Base-by-base conservation (phyloP, 306 rosid species). In the Hippophae tibetana region DNA sequence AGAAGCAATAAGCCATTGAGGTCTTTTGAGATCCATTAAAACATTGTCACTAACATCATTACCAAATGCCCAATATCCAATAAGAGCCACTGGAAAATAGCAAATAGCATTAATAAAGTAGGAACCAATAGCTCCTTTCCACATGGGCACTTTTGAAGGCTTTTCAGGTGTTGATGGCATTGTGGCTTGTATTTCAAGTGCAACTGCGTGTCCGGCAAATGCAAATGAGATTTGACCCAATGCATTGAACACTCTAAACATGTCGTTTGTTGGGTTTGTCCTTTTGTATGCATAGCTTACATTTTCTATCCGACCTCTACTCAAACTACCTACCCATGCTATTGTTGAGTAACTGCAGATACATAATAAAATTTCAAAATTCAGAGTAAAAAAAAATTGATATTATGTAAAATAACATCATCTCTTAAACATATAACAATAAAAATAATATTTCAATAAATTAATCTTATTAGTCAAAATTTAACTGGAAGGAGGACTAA, bases 121-220 rank as follows among this genome's bases (percentile, higher is more conserved):
- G 60, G 99, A 93, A n/a, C 88, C 87, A 1, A 92, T 0, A 0
- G 76, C 95, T 8, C 99, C 96, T 70, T 76, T 92, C 99, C 95
- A 92, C 99, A 92, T 87, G 10, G 96, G 62, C 47, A 77, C 61
- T 60, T 61, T 85, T 18, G 98, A 92, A 10, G 96, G 96, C 70
- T 62, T 83, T 63, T 87, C 95, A 0, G 93, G 90, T 1, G 93
- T 85, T 12, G 96, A 88, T 3, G 96, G 96, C 64, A 92, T 92
- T 38, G 99, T 92, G 54, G 99, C 99, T 64, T 92, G 96, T 66
- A 92, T 92, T 73, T 92, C 99, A 4, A 92, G 83, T 4, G 77
- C 85, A 43, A 92, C 99, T 2, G 95, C 96, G 53, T 92, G 99
- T 43, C 98, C 99, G 0, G 99, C 99, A 70, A 78, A 92, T 56